phyloP scores from a whole-genome alignment of 1,284 basidiomycete genomes.

The Cryptococcus sp. region DNA sequence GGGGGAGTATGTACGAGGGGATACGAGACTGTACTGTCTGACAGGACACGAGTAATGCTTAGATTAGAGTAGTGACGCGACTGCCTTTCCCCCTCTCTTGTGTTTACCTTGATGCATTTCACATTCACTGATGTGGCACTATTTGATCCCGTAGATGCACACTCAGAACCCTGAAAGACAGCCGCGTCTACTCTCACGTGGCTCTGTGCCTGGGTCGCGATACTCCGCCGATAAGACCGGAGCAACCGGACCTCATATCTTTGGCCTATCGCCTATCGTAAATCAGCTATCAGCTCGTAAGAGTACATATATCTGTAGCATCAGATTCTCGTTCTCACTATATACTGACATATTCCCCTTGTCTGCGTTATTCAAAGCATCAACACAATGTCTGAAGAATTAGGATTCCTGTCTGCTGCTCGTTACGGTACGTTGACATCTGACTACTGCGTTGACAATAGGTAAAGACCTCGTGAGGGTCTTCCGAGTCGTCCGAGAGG shows the following conservation, averaged over 20 bases:
- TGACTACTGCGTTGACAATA: slow-evolving; percentile 8
- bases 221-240: too few relatives aligned
- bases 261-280: too few relatives aligned
- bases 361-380: not conserved
- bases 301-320: too few relatives aligned
- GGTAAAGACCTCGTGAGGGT: slow-evolving; percentile 85
- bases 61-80: not conserved
- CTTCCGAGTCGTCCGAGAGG: slow-evolving; percentile 71
- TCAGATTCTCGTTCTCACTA: too few relatives aligned
- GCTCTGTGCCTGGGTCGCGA: too few relatives aligned
- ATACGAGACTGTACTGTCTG: not conserved
- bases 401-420: slow-evolving; percentile 34
- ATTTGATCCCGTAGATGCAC: not conserved
- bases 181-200: too few relatives aligned
- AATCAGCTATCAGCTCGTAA: too few relatives aligned
- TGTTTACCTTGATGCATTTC: not conserved
- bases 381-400: slow-evolving; percentile 32
- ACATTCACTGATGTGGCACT: not conserved
- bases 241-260: too few relatives aligned
- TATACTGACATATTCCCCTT: not conserved
- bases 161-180: not conserved
- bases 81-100: not conserved
- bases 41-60: not conserved
- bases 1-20: not conserved
- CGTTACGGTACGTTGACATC: slow-evolving; percentile 30